Evolutionary conservation across 805 yeast genomes (phyloP).

Genomic region (Suhomyces vadensis): DNA sequence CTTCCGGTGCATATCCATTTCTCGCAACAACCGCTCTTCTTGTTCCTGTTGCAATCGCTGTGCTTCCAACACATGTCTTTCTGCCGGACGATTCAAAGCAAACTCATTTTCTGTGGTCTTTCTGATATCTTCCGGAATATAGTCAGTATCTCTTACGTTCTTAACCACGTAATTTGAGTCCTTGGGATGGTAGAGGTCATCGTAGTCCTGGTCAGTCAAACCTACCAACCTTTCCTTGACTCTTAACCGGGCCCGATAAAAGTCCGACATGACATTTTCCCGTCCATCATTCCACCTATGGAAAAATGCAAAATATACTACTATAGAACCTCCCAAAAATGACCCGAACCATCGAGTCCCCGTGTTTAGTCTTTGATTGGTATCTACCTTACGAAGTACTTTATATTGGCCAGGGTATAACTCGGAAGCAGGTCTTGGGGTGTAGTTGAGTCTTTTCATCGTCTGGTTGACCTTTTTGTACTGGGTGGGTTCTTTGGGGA

Average conservation of each 20-base stretch:
- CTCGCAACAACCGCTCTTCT: slow-evolving; percentile 52
- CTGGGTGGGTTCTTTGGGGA: slow-evolving; percentile 69
- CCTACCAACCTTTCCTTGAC: slow-evolving; percentile 57
- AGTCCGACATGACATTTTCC: slow-evolving; percentile 70
- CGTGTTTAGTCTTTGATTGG: slow-evolving; percentile 51
- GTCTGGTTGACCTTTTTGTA: slow-evolving; percentile 68
- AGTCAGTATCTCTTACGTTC: slow-evolving; percentile 45
- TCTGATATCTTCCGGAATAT: slow-evolving; percentile 43
- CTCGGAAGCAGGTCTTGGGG: slow-evolving; percentile 75
- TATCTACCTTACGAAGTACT: slow-evolving; percentile 59
- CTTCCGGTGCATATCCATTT: slow-evolving; percentile 29
- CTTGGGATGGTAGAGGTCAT: slow-evolving; percentile 56
- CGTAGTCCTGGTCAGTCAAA: slow-evolving; percentile 58
- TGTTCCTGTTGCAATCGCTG: slow-evolving; percentile 66
- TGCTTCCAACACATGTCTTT: slow-evolving; percentile 73
- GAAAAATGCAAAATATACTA: slow-evolving; percentile 66
- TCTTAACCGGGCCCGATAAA: slow-evolving; percentile 61
- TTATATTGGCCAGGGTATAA: slow-evolving; percentile 79
- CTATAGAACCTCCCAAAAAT: slow-evolving; percentile 48
- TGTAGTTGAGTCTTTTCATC: slow-evolving; percentile 71
- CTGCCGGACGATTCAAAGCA: slow-evolving; percentile 66
- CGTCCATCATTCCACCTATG: slow-evolving; percentile 84
- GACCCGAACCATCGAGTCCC: slow-evolving; percentile 64
- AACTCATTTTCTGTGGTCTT: slow-evolving; percentile 46
- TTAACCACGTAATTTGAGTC: slow-evolving; percentile 40